Evolutionary conservation across 768 basidiomycete species (phyloP).

Genomic region (Hirschioporus abietinus): DNA sequence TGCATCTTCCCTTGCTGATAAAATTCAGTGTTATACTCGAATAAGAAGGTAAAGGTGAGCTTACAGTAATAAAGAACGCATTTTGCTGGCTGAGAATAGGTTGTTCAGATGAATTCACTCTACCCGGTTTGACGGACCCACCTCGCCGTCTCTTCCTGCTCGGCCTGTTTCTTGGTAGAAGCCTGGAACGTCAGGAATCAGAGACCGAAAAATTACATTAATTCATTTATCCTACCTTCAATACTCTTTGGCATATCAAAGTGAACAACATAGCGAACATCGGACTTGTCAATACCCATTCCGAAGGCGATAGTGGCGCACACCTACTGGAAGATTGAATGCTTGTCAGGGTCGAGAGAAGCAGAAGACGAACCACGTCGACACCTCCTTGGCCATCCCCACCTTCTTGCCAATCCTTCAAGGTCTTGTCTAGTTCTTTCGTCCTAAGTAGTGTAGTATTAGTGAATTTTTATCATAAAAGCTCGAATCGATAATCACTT

Average conservation of each 20-base stretch:
- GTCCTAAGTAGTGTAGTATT: conserved; percentile 28
- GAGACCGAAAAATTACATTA: conserved; percentile 5
- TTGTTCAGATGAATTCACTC: background rate
- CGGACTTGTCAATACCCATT: conserved; percentile 80
- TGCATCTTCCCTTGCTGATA: conserved; percentile 71
- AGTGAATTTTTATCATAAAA: conserved; percentile 10
- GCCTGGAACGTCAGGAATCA: conserved; percentile 34
- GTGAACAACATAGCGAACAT: conserved; percentile 68
- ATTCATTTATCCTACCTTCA: conserved; percentile 47
- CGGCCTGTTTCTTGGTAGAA: conserved; percentile 91
- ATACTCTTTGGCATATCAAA: conserved; percentile 80
- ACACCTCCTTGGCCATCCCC: conserved; percentile 47
- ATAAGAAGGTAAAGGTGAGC: conserved; percentile 15
- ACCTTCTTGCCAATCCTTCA: conserved; percentile 55
- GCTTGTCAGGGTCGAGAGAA: background rate
- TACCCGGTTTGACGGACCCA: conserved; percentile 27
- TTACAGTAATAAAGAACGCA: conserved; percentile 80
- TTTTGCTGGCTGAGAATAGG: conserved; percentile 55
- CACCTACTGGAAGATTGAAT: conserved; percentile 35
- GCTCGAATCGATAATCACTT: conserved; percentile 30
- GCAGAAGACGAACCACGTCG: conserved; percentile 54
- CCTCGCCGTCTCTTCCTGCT: conserved; percentile 73
- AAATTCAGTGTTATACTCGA: background rate
- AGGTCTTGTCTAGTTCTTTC: conserved; percentile 42
- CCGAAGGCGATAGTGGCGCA: conserved; percentile 83